Evolutionary conservation across 1,284 basidiomycete species (phyloP).

Genomic region (Cystobasidium sp.): DNA sequence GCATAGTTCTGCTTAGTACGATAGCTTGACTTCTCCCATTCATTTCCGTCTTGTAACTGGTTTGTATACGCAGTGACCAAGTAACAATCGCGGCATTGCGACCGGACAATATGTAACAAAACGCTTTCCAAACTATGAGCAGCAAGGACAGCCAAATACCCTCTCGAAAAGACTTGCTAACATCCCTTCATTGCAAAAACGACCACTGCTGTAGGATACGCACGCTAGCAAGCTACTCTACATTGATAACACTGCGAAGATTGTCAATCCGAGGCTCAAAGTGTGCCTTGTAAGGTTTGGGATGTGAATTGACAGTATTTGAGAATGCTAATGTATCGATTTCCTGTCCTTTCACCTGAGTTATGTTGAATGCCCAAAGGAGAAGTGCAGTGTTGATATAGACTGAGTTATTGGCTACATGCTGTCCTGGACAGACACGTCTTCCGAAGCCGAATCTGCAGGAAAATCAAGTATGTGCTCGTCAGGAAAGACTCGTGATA

Average conservation of each 20-base stretch:
- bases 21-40: no score
- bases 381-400: slow-evolving; percentile 56
- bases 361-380: slow-evolving; percentile 56
- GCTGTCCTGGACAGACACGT: slow-evolving; percentile 56
- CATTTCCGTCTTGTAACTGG: no score
- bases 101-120: no score
- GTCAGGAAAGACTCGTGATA: neutral
- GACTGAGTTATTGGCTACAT: slow-evolving; percentile 57
- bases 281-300: slow-evolving; percentile 36
- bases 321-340: slow-evolving; percentile 45
- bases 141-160: no score
- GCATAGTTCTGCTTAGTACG: no score
- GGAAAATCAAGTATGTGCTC: neutral
- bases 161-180: no score
- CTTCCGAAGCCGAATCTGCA: slow-evolving; percentile 23
- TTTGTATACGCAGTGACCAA: no score
- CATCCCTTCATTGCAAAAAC: no score
- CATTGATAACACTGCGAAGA: slow-evolving; percentile 11
- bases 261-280: slow-evolving; percentile 35
- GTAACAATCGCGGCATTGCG: no score
- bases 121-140: no score
- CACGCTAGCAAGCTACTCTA: neutral
- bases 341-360: slow-evolving; percentile 44
- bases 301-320: slow-evolving; percentile 44
- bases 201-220: no score